Evolutionary conservation across 163 green algal genomes (phyloP).

Genomic region (Scenedesmus sp.): DNA sequence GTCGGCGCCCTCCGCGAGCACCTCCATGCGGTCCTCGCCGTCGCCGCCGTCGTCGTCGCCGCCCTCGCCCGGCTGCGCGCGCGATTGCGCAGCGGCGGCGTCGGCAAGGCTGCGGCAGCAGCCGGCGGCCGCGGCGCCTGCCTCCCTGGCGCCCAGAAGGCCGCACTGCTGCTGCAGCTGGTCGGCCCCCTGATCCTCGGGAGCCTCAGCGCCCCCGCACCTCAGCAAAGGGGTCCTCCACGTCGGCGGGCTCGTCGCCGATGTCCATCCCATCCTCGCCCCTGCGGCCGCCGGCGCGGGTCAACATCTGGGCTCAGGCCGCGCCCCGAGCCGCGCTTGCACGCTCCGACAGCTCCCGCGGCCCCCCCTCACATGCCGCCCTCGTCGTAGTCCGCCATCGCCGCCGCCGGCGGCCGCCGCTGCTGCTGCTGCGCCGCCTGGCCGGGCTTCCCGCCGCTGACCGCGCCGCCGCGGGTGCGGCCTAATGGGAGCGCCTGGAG

Average conservation of each 20-base stretch:
- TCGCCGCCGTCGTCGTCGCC: slow-evolving; percentile 16
- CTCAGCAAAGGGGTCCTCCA: slow-evolving; percentile 21
- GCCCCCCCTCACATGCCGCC: background rate
- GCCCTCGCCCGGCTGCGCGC: no score
- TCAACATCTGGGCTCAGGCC: no score
- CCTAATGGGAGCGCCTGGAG: no score
- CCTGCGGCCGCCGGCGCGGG: no score
- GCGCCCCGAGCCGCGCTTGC: no score
- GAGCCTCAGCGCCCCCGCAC: background rate
- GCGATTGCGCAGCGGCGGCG: background rate
- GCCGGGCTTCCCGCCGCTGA: background rate
- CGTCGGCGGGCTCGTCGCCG: slow-evolving; percentile 9
- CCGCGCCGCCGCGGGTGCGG: background rate
- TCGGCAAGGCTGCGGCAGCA: background rate
- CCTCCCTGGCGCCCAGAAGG: no score
- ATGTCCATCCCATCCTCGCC: slow-evolving; percentile 28
- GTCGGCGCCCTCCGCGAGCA: slow-evolving; percentile 13
- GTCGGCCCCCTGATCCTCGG: background rate
- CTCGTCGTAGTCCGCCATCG: slow-evolving; percentile 48
- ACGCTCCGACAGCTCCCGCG: no score
- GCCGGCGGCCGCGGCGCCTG: no score
- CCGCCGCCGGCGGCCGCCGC: background rate
- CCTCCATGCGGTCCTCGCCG: slow-evolving; percentile 16
- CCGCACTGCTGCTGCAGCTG: background rate
- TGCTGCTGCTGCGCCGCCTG: background rate